Conservation (phyloP, 73 alveolate genomes). For the Tetrahymena elliotti region DNA sequence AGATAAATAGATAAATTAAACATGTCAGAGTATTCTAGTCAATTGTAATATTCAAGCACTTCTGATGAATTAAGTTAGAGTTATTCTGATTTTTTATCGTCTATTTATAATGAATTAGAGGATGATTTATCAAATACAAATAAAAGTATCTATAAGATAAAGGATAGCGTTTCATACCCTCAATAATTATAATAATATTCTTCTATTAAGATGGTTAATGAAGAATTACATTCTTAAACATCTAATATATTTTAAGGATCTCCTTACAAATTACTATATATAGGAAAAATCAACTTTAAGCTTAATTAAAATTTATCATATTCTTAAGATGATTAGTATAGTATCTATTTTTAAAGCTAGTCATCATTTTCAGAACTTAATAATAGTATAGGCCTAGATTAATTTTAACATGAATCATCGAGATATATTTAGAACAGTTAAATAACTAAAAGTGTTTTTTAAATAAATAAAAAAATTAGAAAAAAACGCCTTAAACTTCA, state of each 20-base stretch:
- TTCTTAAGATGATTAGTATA: neutral
- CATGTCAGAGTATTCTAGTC: neutral
- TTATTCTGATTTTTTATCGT: neutral
- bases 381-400: neutral
- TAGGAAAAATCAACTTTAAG: neutral
- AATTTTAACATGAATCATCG: neutral
- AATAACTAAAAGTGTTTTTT: neutral
- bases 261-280: neutral
- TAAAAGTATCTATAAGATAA: neutral
- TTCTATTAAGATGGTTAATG: neutral
- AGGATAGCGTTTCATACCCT: neutral
- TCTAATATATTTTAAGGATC: neutral
- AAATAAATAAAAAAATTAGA: neutral
- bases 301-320: neutral
- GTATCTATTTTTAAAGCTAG: too few species aligned
- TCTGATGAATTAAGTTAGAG: neutral
- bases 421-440: neutral
- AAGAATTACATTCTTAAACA: neutral
- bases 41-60: neutral
- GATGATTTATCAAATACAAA: neutral
- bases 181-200: neutral
- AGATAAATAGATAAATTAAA: neutral
- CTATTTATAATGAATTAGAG: neutral
- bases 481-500: neutral
- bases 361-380: neutral